phyloP scores from a whole-genome alignment of 2,329 filamentous ascomycete species.

The Verticillium isaacii region DNA sequence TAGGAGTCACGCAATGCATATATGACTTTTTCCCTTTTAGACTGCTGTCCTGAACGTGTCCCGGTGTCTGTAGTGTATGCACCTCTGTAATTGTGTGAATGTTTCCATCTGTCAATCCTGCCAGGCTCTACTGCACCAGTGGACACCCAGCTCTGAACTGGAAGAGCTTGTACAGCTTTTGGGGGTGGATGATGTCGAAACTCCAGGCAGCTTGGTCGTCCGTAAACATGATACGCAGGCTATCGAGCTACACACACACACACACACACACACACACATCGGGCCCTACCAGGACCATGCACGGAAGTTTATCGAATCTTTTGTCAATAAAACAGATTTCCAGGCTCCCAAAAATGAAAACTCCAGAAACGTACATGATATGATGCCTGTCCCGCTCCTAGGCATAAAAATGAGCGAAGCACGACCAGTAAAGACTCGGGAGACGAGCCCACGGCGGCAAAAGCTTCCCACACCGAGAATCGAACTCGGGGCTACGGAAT shows the following conservation, averaged over 20 bases:
- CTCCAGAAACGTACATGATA: background rate
- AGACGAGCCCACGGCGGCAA: background rate
- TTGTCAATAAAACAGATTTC: background rate
- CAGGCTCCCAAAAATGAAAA: background rate
- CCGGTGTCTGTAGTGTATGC: background rate
- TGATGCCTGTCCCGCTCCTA: background rate
- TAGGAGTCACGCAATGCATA: conserved; percentile 15
- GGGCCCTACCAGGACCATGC: too few relatives aligned
- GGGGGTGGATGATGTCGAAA: too few relatives aligned
- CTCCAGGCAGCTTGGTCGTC: too few relatives aligned
- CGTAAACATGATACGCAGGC: too few relatives aligned
- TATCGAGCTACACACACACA: too few relatives aligned
- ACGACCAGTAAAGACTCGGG: background rate
- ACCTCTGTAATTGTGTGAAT: background rate
- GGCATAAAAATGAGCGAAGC: background rate
- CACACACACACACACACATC: too few relatives aligned
- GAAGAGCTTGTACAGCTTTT: too few relatives aligned
- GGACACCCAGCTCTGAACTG: too few relatives aligned
- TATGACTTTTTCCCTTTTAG: conserved; percentile 11
- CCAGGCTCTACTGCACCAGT: too few relatives aligned
- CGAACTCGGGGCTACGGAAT: conserved; percentile 4
- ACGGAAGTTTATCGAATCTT: too few relatives aligned
- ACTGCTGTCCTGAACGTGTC: background rate
- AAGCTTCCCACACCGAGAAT: conserved; percentile 4
- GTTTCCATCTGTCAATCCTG: background rate